phyloP scores from a whole-genome alignment of 2,329 filamentous ascomycete genomes.

The Fusarium veterinarium region DNA sequence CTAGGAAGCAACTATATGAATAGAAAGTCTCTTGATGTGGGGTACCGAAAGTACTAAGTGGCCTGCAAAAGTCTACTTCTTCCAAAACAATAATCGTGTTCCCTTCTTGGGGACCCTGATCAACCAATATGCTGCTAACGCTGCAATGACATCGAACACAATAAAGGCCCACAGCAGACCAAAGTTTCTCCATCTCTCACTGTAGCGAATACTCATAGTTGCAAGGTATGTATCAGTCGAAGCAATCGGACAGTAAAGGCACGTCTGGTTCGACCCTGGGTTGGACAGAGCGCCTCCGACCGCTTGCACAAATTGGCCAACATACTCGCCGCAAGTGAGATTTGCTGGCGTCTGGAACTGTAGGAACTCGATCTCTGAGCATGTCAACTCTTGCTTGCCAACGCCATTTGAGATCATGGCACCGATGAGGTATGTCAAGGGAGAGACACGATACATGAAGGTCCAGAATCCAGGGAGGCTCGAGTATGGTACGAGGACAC shows the following conservation, averaged over 20 bases:
- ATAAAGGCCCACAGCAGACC: slow-evolving; percentile 65
- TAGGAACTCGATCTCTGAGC: slow-evolving; percentile 65
- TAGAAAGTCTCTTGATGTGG: background rate
- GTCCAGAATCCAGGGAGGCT: slow-evolving; percentile 75
- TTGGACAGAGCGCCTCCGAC: slow-evolving; percentile 61
- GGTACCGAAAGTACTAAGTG: too few species aligned
- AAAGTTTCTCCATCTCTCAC: slow-evolving; percentile 65
- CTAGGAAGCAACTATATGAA: background rate
- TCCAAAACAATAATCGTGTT: background rate
- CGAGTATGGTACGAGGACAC: slow-evolving; percentile 69
- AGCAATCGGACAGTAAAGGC: slow-evolving; percentile 56
- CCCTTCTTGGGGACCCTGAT: slow-evolving; percentile 16
- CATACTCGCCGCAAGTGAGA: slow-evolving; percentile 63
- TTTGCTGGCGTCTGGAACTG: slow-evolving; percentile 69
- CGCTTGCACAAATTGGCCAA: slow-evolving; percentile 54
- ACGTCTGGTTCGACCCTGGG: slow-evolving; percentile 43
- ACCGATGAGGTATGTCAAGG: slow-evolving; percentile 74
- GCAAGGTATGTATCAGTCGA: slow-evolving; percentile 50
- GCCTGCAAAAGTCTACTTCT: background rate
- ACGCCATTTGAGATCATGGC: slow-evolving; percentile 60
- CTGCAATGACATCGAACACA: slow-evolving; percentile 61
- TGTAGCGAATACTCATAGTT: slow-evolving; percentile 56
- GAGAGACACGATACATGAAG: slow-evolving; percentile 75
- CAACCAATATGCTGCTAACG: slow-evolving; percentile 37
- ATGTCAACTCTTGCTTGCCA: slow-evolving; percentile 50